phyloP scores from a whole-genome alignment of 371 early-diverging fungal species.

The Mortierella sp. region DNA sequence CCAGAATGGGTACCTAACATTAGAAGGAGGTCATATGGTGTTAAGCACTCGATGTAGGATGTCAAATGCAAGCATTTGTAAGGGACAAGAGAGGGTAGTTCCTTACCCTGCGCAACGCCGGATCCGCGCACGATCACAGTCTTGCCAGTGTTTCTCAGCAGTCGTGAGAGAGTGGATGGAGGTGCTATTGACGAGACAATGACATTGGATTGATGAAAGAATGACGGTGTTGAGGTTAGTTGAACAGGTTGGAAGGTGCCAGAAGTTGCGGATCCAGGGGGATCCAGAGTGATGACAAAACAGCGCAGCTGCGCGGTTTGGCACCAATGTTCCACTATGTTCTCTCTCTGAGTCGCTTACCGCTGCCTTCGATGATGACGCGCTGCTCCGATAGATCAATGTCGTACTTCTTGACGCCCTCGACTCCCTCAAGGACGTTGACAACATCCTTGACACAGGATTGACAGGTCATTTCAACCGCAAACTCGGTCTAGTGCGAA shows the following conservation, averaged over 20 bases:
- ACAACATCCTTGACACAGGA: constrained; percentile 76
- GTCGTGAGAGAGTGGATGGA: constrained; percentile 70
- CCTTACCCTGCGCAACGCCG: constrained; percentile 72
- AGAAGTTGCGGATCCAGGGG: neutral
- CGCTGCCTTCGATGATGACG: constrained; percentile 71
- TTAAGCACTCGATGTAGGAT: no score
- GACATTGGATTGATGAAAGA: neutral
- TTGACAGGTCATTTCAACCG: constrained; percentile 87
- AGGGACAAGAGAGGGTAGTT: no score
- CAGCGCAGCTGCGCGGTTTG: constrained; percentile 8
- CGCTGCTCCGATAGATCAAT: constrained; percentile 67
- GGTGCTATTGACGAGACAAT: constrained; percentile 57
- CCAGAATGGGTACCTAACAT: constrained; percentile 62
- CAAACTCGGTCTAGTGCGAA: constrained; percentile 79
- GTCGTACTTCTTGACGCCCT: constrained; percentile 66
- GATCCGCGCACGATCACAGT: constrained; percentile 81
- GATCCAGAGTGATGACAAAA: neutral
- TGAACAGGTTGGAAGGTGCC: no score
- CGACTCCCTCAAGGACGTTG: constrained; percentile 61
- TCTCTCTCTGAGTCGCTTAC: constrained; percentile 56
- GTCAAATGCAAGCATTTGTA: no score
- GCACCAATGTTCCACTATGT: neutral
- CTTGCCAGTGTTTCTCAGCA: constrained; percentile 75
- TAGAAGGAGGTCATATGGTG: constrained; percentile 26
- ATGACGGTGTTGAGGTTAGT: no score